Evolutionary conservation across 306 rosid species (phyloP).

Genomic region (Casuarina cunninghamiana): DNA sequence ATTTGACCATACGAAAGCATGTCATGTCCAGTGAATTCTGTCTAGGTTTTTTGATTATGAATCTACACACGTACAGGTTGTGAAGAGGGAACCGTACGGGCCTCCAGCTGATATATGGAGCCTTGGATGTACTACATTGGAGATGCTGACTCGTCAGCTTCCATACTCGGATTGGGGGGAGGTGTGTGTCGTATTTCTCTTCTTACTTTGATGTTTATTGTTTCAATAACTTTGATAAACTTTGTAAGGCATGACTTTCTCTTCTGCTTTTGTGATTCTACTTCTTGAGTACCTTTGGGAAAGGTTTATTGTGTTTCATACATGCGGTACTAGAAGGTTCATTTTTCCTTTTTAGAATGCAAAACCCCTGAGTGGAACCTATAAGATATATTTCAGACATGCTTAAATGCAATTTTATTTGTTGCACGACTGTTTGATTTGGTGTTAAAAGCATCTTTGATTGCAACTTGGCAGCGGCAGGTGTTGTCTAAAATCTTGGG

Average conservation of each 20-base stretch:
- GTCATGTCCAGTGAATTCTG: background rate
- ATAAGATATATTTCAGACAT: background rate
- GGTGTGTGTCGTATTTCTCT: conserved; percentile 45
- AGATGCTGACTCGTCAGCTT: conserved; percentile 74
- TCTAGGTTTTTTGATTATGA: conserved; percentile 15
- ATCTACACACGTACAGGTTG: conserved; percentile 61
- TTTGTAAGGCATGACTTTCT: background rate
- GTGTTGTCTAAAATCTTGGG: conserved; percentile 78
- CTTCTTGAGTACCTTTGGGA: background rate
- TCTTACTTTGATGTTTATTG: conserved; percentile 3
- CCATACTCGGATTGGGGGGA: conserved; percentile 64
- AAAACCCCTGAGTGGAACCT: background rate
- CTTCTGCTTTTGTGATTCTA: background rate
- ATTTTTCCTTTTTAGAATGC: background rate
- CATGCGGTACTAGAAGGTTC: background rate
- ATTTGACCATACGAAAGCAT: background rate
- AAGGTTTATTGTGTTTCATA: background rate
- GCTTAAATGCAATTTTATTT: background rate
- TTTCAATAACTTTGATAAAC: conserved; percentile 5
- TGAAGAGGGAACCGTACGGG: conserved; percentile 74
- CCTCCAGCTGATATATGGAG: conserved; percentile 97
- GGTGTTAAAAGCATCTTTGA: conserved; percentile 23
- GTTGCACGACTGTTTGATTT: conserved; percentile 19
- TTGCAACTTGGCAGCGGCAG: conserved; percentile 59
- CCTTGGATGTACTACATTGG: conserved; percentile 95